Percentiles rank a stretch among this genome's conserved stretches.
Conservation (phyloP, 129 eudicot species). For the Tagetes patula region DNA sequence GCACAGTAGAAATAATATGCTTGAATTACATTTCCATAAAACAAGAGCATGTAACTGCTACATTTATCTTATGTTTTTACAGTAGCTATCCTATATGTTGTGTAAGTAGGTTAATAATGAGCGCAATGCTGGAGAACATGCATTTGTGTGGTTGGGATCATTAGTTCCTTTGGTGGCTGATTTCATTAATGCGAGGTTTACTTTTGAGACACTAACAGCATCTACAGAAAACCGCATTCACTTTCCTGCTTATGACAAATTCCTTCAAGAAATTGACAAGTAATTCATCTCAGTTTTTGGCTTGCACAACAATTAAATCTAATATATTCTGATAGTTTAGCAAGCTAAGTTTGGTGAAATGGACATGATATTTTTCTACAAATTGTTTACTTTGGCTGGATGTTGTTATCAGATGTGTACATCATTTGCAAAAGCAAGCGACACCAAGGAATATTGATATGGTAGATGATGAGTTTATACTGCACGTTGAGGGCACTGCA, state of each 20-base stretch:
- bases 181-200: constrained; percentile 63
- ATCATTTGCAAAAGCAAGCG: constrained; percentile 75
- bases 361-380: background rate
- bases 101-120: constrained; percentile 62
- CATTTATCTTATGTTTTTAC: background rate
- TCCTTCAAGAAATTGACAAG: constrained; percentile 66
- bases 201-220: constrained; percentile 77
- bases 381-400: constrained; percentile 1
- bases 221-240: constrained; percentile 63
- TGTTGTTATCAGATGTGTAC: constrained; percentile 51
- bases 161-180: constrained; percentile 70
- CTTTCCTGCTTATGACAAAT: constrained; percentile 78
- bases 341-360: background rate
- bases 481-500: constrained; percentile 93
- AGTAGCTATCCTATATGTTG: constrained; percentile 2
- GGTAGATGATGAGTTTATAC: constrained; percentile 76
- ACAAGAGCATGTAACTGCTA: background rate
- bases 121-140: constrained; percentile 62
- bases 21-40: background rate
- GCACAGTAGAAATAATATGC: background rate
- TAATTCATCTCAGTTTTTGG: constrained; percentile 25
- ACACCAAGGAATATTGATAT: constrained; percentile 62
- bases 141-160: constrained; percentile 86
- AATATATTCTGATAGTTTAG: background rate
- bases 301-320: background rate